Evolutionary conservation across 257 asterid species (phyloP).

Genomic region (Ajuga chamaepitys): DNA sequence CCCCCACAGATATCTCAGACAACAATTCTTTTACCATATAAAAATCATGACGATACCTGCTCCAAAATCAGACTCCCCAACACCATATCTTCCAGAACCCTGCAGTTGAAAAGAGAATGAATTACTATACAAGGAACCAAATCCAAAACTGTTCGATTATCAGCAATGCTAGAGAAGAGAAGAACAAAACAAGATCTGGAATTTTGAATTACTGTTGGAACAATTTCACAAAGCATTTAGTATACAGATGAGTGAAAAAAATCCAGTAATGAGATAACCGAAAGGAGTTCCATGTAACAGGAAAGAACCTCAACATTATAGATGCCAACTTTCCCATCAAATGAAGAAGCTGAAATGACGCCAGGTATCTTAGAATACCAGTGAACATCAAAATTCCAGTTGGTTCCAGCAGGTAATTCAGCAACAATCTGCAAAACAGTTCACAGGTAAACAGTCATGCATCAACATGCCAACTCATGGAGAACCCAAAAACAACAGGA

Average conservation of each 20-base stretch:
- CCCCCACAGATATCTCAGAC: not conserved
- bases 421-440: conserved; percentile 63
- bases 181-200: not conserved
- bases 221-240: not conserved
- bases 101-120: conserved; percentile 20
- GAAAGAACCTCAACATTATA: conserved; percentile 80
- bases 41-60: conserved; percentile 48
- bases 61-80: conserved; percentile 46
- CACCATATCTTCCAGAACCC: conserved; percentile 79
- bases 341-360: conserved; percentile 91
- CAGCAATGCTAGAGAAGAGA: not conserved
- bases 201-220: conserved; percentile 2
- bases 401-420: conserved; percentile 91
- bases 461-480: not conserved
- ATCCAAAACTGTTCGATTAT: not conserved
- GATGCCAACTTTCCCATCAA: conserved; percentile 94
- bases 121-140: conserved; percentile 7
- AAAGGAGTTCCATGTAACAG: conserved; percentile 5
- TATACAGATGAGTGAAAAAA: not conserved
- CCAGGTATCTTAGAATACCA: conserved; percentile 96
- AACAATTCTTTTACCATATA: conserved; percentile 11
- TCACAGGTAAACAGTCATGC: not conserved
- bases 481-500: not conserved
- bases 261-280: not conserved
- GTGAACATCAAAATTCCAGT: conserved; percentile 97